phyloP scores from a whole-genome alignment of 225 moss, liverwort and hornwort genomes.

The Pseudoscleropodium purum region DNA sequence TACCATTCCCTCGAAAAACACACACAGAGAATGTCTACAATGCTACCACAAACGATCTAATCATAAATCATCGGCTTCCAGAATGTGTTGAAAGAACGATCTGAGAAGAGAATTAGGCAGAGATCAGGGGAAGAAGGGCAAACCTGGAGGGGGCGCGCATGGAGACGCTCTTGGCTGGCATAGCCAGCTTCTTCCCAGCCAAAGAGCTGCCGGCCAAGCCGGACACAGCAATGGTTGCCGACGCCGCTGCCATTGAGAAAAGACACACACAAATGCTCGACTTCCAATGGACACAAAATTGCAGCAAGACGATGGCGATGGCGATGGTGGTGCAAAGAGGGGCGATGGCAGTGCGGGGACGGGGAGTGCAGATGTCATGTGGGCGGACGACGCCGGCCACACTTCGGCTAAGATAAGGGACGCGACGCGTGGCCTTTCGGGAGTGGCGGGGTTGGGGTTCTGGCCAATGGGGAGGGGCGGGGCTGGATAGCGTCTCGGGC shows the following conservation, averaged over 20 bases:
- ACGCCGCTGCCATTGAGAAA: conserved; percentile 16
- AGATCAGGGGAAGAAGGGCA: neutral
- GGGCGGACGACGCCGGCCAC: neutral
- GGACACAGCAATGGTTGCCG: conserved; percentile 29
- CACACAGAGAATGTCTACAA: neutral
- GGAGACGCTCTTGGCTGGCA: conserved; percentile 47
- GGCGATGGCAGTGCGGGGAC: neutral
- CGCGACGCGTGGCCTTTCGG: neutral
- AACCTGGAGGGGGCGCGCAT: conserved; percentile 50
- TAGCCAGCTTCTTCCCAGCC: conserved; percentile 59
- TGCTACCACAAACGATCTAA: neutral
- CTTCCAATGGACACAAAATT: neutral
- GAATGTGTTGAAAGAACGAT: neutral
- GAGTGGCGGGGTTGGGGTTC: neutral
- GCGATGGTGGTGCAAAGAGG: neutral
- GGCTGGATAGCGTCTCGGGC: neutral
- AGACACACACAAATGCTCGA: neutral
- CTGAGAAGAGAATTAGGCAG: neutral
- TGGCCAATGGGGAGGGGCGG: neutral
- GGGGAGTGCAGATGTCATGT: neutral
- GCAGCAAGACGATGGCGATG: neutral
- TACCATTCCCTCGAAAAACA: neutral
- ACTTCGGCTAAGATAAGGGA: conserved; percentile 18
- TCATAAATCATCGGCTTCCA: neutral
- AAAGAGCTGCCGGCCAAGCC: conserved; percentile 60